Base-by-base conservation (phyloP, 139 green algal genomes). In the Ostreobium quekettii region DNA sequence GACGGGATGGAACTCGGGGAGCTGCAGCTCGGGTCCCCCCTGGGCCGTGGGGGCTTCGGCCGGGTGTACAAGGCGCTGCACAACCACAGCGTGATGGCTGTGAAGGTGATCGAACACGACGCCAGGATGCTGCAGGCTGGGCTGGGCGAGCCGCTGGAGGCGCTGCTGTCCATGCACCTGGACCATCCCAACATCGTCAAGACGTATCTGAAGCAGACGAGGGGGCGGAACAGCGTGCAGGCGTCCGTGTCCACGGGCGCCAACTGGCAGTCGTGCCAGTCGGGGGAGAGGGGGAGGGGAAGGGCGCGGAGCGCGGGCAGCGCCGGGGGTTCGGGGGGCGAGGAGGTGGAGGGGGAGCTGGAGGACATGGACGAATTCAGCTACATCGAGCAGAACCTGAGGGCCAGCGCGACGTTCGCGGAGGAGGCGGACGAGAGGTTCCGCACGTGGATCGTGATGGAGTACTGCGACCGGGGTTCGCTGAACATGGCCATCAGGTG, bases 11-110 rank as follows among this genome's bases (percentile, higher is more conserved):
- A n/a, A n/a, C n/a, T n/a, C n/a, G n/a, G n/a, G n/a, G 61, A 68
- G 15, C 22, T 78, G 39, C 2, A 48, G 4, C 56, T 78, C 19
- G 66, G 53, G 2, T 15, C 64, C 0, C 66, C 64, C 39, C 39
- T 78, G n/a, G 72, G 72, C 38, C 38, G 46, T 29, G 72, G 72
- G 31, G 66, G 66, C 36, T 78, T 74, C 47, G 72, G 72, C 30
- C 67, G 57, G 33, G 72, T 78, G 0, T 78, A 74, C 32, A 56
- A 73, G 4, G 67, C 56, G 65, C 30, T 6, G 66, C 48, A 7
- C 3, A 7, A 6, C 11, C 26, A 19, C 57, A 8, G 33, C 24
- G 36, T 39, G 4, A 5, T 68, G 4, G 61, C 61, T 19, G 53
- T 68, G 4, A 68, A 68, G 36, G 61, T 68, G 8, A 36, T 53